phyloP scores from a whole-genome alignment of 1,139 yeast genomes.

The Yamadazyma sp. region DNA sequence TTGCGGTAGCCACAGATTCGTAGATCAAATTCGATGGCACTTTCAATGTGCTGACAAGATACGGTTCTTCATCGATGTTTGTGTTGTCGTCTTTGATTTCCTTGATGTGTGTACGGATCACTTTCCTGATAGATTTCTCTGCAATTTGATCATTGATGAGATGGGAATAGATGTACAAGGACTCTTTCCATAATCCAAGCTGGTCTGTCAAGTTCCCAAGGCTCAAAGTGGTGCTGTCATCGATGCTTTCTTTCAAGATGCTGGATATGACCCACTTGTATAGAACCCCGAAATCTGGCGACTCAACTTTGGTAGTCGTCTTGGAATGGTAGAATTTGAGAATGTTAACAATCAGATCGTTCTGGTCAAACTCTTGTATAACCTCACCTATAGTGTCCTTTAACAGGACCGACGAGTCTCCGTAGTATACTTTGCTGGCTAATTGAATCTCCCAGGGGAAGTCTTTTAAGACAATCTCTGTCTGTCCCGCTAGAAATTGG shows the following conservation, averaged over 20 bases:
- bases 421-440: slow-evolving; percentile 62
- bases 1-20: slow-evolving; percentile 52
- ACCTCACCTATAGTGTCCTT: background rate
- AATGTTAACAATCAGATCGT: slow-evolving; percentile 21
- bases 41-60: slow-evolving; percentile 32
- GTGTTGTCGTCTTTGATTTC: slow-evolving; percentile 28
- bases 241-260: slow-evolving; percentile 27
- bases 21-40: slow-evolving; percentile 50
- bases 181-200: slow-evolving; percentile 54
- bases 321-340: slow-evolving; percentile 20
- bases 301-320: background rate
- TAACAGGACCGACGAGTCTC: slow-evolving; percentile 23
- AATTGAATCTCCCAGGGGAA: slow-evolving; percentile 63
- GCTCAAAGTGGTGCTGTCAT: slow-evolving; percentile 44
- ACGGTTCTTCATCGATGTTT: slow-evolving; percentile 29
- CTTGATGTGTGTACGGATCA: slow-evolving; percentile 50
- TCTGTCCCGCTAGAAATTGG: slow-evolving; percentile 63
- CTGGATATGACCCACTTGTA: slow-evolving; percentile 59
- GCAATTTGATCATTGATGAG: slow-evolving; percentile 44
- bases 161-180: slow-evolving; percentile 61
- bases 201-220: slow-evolving; percentile 57
- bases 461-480: slow-evolving; percentile 37
- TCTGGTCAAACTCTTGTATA: slow-evolving; percentile 30
- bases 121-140: slow-evolving; percentile 36
- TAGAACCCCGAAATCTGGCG: slow-evolving; percentile 24